Evolutionary conservation across 2,329 filamentous ascomycete genomes (phyloP).

Genomic region (Colletotrichum salicis): DNA sequence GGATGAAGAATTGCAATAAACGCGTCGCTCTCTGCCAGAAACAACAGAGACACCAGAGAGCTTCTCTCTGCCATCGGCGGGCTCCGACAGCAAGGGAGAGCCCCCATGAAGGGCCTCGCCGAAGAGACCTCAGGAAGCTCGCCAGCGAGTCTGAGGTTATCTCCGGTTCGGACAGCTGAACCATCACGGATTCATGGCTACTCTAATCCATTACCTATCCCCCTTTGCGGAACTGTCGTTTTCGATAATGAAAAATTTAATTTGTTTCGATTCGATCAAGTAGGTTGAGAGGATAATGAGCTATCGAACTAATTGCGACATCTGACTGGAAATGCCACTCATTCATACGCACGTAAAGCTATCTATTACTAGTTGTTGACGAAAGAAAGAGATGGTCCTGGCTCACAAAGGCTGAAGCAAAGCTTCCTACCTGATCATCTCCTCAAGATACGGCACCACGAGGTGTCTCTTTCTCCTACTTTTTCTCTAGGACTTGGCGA

Average conservation of each 20-base stretch:
- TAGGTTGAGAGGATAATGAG: not conserved
- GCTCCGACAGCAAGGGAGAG: conserved; percentile 14
- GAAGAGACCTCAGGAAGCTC: not conserved
- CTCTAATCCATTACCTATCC: not conserved
- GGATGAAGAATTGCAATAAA: not conserved
- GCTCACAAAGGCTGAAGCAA: not conserved
- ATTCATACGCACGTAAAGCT: not conserved
- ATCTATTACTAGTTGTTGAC: not conserved
- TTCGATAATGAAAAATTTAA: not conserved
- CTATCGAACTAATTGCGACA: not conserved
- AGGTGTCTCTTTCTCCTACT: not conserved
- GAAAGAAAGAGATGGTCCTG: not conserved
- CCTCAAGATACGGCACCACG: not conserved
- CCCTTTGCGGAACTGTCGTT: not conserved
- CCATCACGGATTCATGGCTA: not conserved
- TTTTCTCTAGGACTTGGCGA: not conserved
- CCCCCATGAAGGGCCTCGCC: conserved; percentile 12
- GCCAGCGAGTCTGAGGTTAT: not conserved
- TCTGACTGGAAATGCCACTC: not conserved
- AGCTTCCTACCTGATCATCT: not conserved
- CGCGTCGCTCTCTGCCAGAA: not conserved
- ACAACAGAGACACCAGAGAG: not conserved
- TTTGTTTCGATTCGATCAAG: not conserved
- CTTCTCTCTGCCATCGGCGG: conserved; percentile 19
- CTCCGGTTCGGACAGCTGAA: not conserved